Evolutionary conservation across 495 filamentous ascomycete species (phyloP).

Genomic region (Podospora pseudocomata): DNA sequence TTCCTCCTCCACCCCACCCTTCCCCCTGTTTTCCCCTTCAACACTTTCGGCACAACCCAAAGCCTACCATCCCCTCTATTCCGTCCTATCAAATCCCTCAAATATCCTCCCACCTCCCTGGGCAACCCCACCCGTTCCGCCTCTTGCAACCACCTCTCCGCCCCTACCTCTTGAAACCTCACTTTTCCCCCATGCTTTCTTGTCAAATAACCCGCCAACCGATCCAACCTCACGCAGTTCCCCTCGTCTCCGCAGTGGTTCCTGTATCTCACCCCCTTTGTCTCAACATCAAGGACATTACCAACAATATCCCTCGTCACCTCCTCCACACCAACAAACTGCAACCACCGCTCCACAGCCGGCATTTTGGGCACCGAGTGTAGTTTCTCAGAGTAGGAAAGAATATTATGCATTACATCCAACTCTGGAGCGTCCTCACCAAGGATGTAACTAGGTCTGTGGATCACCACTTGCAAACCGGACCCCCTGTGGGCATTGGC

Average conservation of each 20-base stretch:
- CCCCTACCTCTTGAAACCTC: neutral
- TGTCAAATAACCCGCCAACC: conserved; percentile 8
- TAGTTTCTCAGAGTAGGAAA: conserved; percentile 2
- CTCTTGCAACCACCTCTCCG: neutral
- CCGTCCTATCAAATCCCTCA: neutral
- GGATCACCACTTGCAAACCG: conserved; percentile 38
- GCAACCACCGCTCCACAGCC: conserved; percentile 8
- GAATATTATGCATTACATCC: conserved; percentile 23
- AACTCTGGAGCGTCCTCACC: conserved; percentile 22
- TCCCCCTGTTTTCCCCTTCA: neutral
- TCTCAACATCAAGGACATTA: neutral
- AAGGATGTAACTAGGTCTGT: conserved; percentile 37
- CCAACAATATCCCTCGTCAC: conserved; percentile 2
- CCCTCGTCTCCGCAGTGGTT: conserved; percentile 12
- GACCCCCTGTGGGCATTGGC: conserved; percentile 29
- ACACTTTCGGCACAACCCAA: conserved; percentile 5
- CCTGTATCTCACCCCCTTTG: conserved; percentile 1
- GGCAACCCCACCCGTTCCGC: conserved; percentile 9
- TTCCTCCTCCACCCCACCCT: conserved; percentile 27
- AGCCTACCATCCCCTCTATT: neutral
- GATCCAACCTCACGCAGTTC: conserved; percentile 13
- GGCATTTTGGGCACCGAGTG: conserved; percentile 5
- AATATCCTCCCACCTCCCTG: conserved; percentile 6
- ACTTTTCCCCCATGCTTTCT: neutral
- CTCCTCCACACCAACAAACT: conserved; percentile 10